Percentiles rank a stretch among this genome's conserved stretches.
Evolutionary conservation across 805 yeast genomes (phyloP).

Genomic region (Candida anglica): DNA sequence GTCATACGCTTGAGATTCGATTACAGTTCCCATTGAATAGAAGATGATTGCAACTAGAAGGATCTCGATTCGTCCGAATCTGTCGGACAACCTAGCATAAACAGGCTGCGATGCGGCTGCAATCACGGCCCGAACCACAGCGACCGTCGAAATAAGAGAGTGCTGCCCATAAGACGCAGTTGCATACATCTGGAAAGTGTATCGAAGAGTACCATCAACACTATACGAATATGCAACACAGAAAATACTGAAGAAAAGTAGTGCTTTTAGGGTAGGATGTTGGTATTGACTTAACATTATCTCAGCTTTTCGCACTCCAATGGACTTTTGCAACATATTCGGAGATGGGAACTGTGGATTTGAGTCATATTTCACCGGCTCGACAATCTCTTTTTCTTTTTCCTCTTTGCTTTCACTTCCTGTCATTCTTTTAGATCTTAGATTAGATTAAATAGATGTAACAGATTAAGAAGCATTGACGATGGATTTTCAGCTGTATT

Average conservation of each 20-base stretch:
- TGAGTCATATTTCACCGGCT: too few relatives aligned
- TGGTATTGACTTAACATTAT: constrained; percentile 48
- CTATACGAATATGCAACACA: constrained; percentile 57
- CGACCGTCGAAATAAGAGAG: constrained; percentile 21
- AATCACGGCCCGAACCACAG: constrained; percentile 21
- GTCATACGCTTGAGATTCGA: constrained; percentile 25
- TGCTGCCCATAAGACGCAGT: constrained; percentile 19
- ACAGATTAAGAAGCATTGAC: too few relatives aligned
- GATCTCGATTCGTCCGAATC: constrained; percentile 24
- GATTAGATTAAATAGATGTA: too few relatives aligned
- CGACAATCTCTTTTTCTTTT: too few relatives aligned
- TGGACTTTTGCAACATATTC: constrained; percentile 18
- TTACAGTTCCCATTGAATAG: constrained; percentile 24
- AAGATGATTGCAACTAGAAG: constrained; percentile 17
- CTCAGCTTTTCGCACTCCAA: constrained; percentile 58
- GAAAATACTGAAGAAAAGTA: constrained; percentile 47
- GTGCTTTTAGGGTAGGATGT: constrained; percentile 26
- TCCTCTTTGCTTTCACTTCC: too few relatives aligned
- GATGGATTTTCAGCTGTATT: too few relatives aligned
- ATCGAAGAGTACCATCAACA: constrained; percentile 50
- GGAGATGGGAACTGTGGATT: too few relatives aligned
- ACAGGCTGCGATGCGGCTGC: constrained; percentile 28
- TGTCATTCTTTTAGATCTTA: too few relatives aligned
- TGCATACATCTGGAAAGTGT: constrained; percentile 22
- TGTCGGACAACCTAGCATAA: constrained; percentile 24